phyloP scores from a whole-genome alignment of 2,329 filamentous ascomycete genomes.

The Colletotrichum spinosum region DNA sequence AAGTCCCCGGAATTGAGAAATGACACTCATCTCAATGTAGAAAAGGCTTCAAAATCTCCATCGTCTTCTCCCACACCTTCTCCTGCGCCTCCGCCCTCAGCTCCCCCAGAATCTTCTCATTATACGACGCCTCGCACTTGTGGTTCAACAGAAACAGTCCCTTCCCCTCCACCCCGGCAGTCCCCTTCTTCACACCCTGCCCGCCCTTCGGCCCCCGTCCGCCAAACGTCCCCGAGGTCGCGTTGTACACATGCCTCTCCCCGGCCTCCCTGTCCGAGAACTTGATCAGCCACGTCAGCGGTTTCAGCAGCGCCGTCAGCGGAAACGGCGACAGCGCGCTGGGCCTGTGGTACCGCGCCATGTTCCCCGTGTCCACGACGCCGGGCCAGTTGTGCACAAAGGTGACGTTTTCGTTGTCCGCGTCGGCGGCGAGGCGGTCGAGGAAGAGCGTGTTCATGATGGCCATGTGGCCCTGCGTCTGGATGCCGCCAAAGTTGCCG shows the following conservation, averaged over 20 bases:
- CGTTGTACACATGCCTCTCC: slow-evolving; percentile 34
- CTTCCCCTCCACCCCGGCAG: background rate
- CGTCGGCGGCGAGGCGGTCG: slow-evolving; percentile 39
- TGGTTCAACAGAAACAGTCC: slow-evolving; percentile 32
- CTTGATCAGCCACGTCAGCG: slow-evolving; percentile 24
- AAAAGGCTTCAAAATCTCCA: slow-evolving; percentile 34
- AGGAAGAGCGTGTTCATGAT: slow-evolving; percentile 42
- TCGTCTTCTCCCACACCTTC: slow-evolving; percentile 36
- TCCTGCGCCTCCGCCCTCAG: slow-evolving; percentile 23
- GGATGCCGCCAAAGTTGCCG: slow-evolving; percentile 40
- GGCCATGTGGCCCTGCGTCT: slow-evolving; percentile 34
- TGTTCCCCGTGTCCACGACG: slow-evolving; percentile 42
- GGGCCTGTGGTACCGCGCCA: slow-evolving; percentile 19
- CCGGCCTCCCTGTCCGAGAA: slow-evolving; percentile 18
- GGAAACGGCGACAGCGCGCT: slow-evolving; percentile 17
- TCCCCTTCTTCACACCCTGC: slow-evolving; percentile 3
- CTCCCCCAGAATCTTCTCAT: slow-evolving; percentile 5
- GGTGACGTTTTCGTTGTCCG: slow-evolving; percentile 33
- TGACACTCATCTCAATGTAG: too few relatives aligned
- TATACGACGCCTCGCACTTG: slow-evolving; percentile 30
- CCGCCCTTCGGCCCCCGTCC: slow-evolving; percentile 7
- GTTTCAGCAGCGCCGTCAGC: slow-evolving; percentile 28
- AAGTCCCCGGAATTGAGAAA: too few relatives aligned
- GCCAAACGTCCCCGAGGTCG: slow-evolving; percentile 25
- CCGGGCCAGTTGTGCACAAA: slow-evolving; percentile 48